phyloP scores from a whole-genome alignment of 805 yeast species.

The Starmerella khaoyaiensis region DNA sequence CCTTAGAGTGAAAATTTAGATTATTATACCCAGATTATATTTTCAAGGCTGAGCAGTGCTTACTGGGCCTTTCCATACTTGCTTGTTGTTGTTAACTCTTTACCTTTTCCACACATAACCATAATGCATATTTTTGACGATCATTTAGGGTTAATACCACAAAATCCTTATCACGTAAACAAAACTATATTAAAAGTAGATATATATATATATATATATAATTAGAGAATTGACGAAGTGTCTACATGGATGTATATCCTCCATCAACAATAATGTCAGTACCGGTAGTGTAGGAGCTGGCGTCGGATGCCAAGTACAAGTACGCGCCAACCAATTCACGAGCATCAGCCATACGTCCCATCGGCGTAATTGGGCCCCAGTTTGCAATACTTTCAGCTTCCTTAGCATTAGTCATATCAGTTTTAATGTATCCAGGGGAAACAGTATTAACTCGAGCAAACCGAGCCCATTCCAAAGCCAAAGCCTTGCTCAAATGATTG shows the following conservation, averaged over 20 bases:
- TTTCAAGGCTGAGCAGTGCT: too few relatives aligned
- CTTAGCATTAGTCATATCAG: slow-evolving; percentile 45
- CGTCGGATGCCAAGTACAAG: slow-evolving; percentile 67
- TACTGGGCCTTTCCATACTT: too few relatives aligned
- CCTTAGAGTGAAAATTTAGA: too few relatives aligned
- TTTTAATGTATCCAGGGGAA: slow-evolving; percentile 72
- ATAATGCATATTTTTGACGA: too few relatives aligned
- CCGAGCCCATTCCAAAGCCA: slow-evolving; percentile 79
- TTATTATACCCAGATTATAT: too few relatives aligned
- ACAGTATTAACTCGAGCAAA: slow-evolving; percentile 72
- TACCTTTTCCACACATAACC: too few relatives aligned
- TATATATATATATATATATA: too few relatives aligned
- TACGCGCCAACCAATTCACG: slow-evolving; percentile 71
- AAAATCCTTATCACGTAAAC: too few relatives aligned
- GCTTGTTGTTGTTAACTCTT: too few relatives aligned
- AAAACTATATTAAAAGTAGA: too few relatives aligned
- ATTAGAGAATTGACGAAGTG: too few relatives aligned
- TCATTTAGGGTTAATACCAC: too few relatives aligned
- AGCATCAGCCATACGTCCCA: slow-evolving; percentile 48
- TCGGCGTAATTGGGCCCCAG: slow-evolving; percentile 33
- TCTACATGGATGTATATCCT: slow-evolving; percentile 55
- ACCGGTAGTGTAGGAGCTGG: slow-evolving; percentile 69
- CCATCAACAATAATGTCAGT: slow-evolving; percentile 68
- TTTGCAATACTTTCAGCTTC: slow-evolving; percentile 34
- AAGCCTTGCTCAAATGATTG: slow-evolving; percentile 56